Conservation (phyloP, 2,329 filamentous ascomycete species). For the Aspergillus nomiae region DNA sequence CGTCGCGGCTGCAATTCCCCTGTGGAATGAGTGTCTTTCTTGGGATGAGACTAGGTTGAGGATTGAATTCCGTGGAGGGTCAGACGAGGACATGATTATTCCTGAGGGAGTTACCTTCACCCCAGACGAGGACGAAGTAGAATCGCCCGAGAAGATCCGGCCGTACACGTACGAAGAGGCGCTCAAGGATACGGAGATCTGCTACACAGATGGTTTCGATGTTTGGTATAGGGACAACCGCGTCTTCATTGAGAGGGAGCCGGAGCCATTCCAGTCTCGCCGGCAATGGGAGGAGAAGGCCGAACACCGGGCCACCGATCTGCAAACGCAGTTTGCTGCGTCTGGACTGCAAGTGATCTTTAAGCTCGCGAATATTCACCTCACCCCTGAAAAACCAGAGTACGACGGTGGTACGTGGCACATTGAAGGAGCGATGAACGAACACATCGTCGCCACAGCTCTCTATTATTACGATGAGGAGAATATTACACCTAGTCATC, state of each 20-base stretch:
- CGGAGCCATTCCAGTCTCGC: background rate
- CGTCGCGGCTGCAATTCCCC: slow-evolving; percentile 44
- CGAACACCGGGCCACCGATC: slow-evolving; percentile 1
- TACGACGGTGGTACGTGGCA: slow-evolving; percentile 50
- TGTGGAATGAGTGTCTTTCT: slow-evolving; percentile 43
- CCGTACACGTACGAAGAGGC: background rate
- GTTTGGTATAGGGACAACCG: background rate
- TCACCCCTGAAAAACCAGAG: slow-evolving; percentile 59
- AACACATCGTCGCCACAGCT: slow-evolving; percentile 64
- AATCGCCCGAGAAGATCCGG: background rate
- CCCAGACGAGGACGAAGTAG: background rate
- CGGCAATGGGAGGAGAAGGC: background rate
- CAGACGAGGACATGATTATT: background rate
- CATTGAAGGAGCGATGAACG: slow-evolving; percentile 57
- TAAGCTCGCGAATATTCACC: slow-evolving; percentile 63
- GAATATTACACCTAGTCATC: slow-evolving; percentile 58
- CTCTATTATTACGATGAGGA: slow-evolving; percentile 66
- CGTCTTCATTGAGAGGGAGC: background rate
- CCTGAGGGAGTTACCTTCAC: background rate
- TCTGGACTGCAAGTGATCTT: slow-evolving; percentile 53
- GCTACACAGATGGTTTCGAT: background rate
- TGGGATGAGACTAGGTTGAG: background rate
- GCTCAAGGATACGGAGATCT: background rate
- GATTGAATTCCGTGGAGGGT: background rate
- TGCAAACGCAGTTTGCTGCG: slow-evolving; percentile 32